Conservation (phyloP, 768 basidiomycete species). For the Mycena venus region DNA sequence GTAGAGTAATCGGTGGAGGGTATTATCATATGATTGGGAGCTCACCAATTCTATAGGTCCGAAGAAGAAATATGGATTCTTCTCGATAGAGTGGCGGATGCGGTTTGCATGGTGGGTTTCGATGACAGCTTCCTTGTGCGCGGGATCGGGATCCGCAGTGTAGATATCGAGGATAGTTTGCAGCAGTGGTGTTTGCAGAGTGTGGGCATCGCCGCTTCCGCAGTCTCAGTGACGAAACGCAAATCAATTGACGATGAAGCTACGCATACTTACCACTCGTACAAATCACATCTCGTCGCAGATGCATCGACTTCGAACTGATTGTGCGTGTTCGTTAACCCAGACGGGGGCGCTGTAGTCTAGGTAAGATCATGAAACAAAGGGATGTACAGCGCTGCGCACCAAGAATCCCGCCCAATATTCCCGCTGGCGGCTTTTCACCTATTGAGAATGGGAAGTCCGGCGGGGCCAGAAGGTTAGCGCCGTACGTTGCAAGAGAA, state of each 20-base stretch:
- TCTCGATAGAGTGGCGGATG: background rate
- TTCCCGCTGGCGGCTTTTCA: background rate
- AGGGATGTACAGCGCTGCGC: background rate
- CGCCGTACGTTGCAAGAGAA: background rate
- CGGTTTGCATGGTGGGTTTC: background rate
- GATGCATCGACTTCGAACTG: conserved; percentile 17
- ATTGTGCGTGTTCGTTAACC: conserved; percentile 12
- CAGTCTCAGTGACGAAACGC: background rate
- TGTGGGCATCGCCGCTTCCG: background rate
- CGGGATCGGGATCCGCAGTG: background rate
- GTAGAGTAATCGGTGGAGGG: background rate
- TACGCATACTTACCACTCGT: background rate
- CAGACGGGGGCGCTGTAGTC: background rate
- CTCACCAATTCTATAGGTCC: conserved; percentile 20
- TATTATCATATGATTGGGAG: background rate
- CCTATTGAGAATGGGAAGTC: background rate
- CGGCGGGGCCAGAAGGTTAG: background rate
- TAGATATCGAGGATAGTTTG: background rate
- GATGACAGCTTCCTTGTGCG: background rate
- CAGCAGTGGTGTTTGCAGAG: background rate
- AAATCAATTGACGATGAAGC: background rate
- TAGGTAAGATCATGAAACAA: background rate
- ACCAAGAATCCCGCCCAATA: background rate
- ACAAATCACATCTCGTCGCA: conserved; percentile 2
- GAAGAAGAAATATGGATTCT: conserved; percentile 14